These are phyloP conservation scores for Colletotrichum aenigma DNA, from an alignment of 2,329 filamentous ascomycete genomes.

Conservation along the genomic window DNA sequence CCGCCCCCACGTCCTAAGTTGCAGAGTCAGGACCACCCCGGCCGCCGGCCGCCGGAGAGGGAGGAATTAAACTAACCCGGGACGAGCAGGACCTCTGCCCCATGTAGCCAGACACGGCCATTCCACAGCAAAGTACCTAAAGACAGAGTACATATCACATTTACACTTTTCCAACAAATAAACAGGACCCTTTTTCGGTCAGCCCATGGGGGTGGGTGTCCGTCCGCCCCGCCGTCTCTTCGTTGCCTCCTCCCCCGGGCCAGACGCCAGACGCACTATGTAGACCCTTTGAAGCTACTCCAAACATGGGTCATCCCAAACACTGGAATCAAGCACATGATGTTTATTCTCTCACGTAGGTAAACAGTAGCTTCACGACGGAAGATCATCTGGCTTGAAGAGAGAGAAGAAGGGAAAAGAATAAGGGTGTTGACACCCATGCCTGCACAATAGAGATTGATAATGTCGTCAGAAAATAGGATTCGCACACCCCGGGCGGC, in stretches of 20 bases:
- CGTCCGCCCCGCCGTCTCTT: neutral
- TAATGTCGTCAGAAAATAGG: conserved; percentile 15
- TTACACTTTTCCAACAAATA: neutral
- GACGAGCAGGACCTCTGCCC: neutral
- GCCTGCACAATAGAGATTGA: neutral
- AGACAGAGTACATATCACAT: neutral
- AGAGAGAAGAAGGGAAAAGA: neutral
- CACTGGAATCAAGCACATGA: neutral
- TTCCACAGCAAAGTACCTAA: neutral
- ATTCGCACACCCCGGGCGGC: neutral
- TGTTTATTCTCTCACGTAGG: neutral
- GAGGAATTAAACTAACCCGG: neutral
- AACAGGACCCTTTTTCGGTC: neutral
- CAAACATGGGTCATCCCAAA: neutral
- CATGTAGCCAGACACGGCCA: neutral
- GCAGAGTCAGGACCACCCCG: neutral
- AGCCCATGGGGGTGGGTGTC: neutral
- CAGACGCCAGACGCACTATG: neutral
- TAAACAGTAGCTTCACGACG: neutral
- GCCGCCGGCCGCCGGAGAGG: neutral
- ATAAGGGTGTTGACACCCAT: neutral
- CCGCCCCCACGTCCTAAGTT: neutral
- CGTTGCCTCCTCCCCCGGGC: neutral
- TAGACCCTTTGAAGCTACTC: neutral
- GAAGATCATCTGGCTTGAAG: neutral